A percentile compares a stretch with the other conserved stretches of the same genome.
These are phyloP conservation scores for Ustilago loliicola DNA, from an alignment of 1,284 basidiomycete genomes.

Conservation along the genomic window DNA sequence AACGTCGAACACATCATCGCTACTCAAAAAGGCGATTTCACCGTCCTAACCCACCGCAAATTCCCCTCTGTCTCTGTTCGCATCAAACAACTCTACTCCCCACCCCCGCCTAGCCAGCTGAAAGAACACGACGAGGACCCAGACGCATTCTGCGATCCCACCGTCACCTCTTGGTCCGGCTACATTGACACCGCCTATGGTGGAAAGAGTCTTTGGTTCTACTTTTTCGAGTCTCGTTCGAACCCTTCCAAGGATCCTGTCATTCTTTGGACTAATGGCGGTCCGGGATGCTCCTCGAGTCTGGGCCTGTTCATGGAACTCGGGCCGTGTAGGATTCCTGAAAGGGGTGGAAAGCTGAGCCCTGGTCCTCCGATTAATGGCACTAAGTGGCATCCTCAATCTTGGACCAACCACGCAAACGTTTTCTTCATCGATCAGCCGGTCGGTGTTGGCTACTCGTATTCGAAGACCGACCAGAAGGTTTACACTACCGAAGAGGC, in stretches of 20 bases:
- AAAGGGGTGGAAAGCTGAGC: conserved; percentile 26
- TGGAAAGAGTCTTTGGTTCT: conserved; percentile 83
- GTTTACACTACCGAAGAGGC: conserved; percentile 68
- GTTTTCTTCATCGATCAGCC: conserved; percentile 81
- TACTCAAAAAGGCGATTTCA: conserved; percentile 43
- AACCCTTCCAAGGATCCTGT: conserved; percentile 79
- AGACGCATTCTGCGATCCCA: conserved; percentile 65
- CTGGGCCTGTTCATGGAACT: conserved; percentile 78
- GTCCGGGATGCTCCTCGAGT: conserved; percentile 71
- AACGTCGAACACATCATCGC: conserved; percentile 51
- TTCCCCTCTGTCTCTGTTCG: conserved; percentile 60
- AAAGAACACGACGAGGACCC: conserved; percentile 50
- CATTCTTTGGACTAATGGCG: conserved; percentile 64
- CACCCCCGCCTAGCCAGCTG: conserved; percentile 27
- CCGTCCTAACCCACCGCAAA: conserved; percentile 55
- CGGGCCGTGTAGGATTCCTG: conserved; percentile 72
- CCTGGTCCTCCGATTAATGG: conserved; percentile 72
- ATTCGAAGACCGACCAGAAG: conserved; percentile 77
- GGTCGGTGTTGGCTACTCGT: conserved; percentile 80
- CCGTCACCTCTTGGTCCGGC: conserved; percentile 63
- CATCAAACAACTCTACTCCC: conserved; percentile 57
- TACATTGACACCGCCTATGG: conserved; percentile 76
- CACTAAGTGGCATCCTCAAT: conserved; percentile 77
- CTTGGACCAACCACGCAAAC: conserved; percentile 78
- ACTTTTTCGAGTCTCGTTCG: conserved; percentile 83